phyloP scores from a whole-genome alignment of 306 rosid species.

The Prunus dulcis region DNA sequence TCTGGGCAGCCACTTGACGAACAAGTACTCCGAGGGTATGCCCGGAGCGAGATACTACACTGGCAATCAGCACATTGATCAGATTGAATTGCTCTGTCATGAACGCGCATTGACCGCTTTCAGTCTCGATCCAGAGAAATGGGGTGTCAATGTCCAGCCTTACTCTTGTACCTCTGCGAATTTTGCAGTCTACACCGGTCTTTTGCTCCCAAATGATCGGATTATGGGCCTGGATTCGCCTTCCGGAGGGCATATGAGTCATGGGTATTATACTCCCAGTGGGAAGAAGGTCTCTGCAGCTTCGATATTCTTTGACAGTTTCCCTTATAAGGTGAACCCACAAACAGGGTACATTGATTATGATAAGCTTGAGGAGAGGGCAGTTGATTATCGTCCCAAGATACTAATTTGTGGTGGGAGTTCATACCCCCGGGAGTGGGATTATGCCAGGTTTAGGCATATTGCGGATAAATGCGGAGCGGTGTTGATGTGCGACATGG shows the following conservation, averaged over 20 bases:
- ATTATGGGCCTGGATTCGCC: constrained; percentile 97
- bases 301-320: constrained; percentile 86
- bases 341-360: constrained; percentile 79
- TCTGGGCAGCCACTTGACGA: constrained; percentile 85
- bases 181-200: constrained; percentile 83
- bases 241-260: constrained; percentile 94
- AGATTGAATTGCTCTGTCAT: constrained; percentile 73
- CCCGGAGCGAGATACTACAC: constrained; percentile 81
- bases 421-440: constrained; percentile 93
- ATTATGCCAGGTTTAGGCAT: constrained; percentile 81
- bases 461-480: constrained; percentile 92
- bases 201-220: constrained; percentile 78
- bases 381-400: constrained; percentile 94
- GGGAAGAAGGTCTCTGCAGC: constrained; percentile 89
- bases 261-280: constrained; percentile 80
- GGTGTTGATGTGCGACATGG: constrained; percentile 88
- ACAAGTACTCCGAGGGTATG: constrained; percentile 92
- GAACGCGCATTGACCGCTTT: constrained; percentile 81
- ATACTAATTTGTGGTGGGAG: constrained; percentile 96
- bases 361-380: constrained; percentile 92
- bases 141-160: constrained; percentile 97
- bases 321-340: constrained; percentile 83
- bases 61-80: constrained; percentile 81
- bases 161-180: constrained; percentile 93
- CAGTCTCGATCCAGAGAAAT: constrained; percentile 53